Conservation (phyloP, 768 basidiomycete genomes). For the Lactarius hengduanensis region DNA sequence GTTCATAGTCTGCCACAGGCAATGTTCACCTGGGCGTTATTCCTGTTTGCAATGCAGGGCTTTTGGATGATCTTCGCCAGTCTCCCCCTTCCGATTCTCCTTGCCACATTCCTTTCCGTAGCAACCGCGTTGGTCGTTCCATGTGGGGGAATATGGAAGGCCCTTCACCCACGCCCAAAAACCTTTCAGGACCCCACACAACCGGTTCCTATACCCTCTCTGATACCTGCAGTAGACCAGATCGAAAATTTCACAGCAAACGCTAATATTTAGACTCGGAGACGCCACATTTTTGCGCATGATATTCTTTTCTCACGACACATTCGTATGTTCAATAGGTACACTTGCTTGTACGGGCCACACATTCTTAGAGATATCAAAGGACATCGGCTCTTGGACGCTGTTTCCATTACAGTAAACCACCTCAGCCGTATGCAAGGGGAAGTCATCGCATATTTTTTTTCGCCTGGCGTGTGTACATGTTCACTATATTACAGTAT, state of each 20-base stretch:
- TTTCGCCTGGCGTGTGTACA: too few species aligned
- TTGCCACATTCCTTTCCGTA: neutral
- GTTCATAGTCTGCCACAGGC: conserved; percentile 14
- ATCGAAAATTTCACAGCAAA: neutral
- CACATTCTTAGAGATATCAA: neutral
- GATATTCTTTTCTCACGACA: neutral
- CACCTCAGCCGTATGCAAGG: neutral
- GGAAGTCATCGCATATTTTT: neutral
- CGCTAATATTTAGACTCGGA: neutral
- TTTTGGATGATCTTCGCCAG: conserved; percentile 11
- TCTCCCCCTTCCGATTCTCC: neutral
- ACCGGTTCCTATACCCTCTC: neutral
- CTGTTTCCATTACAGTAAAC: neutral
- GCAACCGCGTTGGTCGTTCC: neutral
- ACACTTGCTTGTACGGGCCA: neutral
- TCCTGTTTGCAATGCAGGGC: conserved; percentile 20
- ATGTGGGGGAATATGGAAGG: neutral
- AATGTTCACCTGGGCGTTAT: conserved; percentile 6
- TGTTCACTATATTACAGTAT: neutral
- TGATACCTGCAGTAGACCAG: neutral
- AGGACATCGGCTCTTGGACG: neutral
- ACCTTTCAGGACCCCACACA: neutral
- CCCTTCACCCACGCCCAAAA: conserved; percentile 9
- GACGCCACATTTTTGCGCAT: neutral
- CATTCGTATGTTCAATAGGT: neutral